Percentiles rank a stretch among this genome's conserved stretches.
Evolutionary conservation across 768 basidiomycete genomes (phyloP).

Genomic region (Chalciporus pseudorubinellus): DNA sequence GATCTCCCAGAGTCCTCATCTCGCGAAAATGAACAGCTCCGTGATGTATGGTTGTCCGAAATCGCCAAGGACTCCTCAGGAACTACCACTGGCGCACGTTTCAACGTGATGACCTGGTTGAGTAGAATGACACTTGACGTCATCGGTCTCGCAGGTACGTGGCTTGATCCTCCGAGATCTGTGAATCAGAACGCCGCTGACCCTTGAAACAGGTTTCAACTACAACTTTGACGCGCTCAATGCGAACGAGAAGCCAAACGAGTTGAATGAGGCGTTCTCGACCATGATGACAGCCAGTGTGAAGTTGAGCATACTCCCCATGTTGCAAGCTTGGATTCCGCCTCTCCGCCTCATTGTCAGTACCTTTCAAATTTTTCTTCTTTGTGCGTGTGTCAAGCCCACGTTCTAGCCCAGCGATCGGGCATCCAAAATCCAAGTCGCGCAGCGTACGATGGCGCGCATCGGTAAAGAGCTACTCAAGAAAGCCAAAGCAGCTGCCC

Average conservation of each 20-base stretch:
- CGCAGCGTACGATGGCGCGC: slow-evolving; percentile 43
- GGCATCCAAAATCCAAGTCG: slow-evolving; percentile 18
- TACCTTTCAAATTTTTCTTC: not conserved
- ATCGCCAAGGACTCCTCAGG: slow-evolving; percentile 27
- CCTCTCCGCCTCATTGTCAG: slow-evolving; percentile 39
- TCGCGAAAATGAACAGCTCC: slow-evolving; percentile 30
- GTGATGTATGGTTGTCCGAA: slow-evolving; percentile 45
- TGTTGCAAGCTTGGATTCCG: slow-evolving; percentile 38
- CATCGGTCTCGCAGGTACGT: slow-evolving; percentile 30
- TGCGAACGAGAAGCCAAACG: slow-evolving; percentile 20
- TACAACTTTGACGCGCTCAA: slow-evolving; percentile 37
- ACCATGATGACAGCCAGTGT: slow-evolving; percentile 25
- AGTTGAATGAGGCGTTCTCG: no score
- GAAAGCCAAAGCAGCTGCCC: slow-evolving; percentile 47
- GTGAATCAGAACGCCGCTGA: no score
- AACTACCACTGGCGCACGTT: slow-evolving; percentile 11
- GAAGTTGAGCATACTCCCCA: slow-evolving; percentile 19
- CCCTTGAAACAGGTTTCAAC: not conserved
- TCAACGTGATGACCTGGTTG: slow-evolving; percentile 36
- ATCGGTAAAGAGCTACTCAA: slow-evolving; percentile 51
- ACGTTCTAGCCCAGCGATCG: slow-evolving; percentile 22
- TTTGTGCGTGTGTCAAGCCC: not conserved
- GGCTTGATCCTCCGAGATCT: no score
- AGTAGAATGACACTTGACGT: slow-evolving; percentile 28
- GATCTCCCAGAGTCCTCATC: no score